phyloP scores from a whole-genome alignment of 331 rosid genomes.

The Saraca asoca region DNA sequence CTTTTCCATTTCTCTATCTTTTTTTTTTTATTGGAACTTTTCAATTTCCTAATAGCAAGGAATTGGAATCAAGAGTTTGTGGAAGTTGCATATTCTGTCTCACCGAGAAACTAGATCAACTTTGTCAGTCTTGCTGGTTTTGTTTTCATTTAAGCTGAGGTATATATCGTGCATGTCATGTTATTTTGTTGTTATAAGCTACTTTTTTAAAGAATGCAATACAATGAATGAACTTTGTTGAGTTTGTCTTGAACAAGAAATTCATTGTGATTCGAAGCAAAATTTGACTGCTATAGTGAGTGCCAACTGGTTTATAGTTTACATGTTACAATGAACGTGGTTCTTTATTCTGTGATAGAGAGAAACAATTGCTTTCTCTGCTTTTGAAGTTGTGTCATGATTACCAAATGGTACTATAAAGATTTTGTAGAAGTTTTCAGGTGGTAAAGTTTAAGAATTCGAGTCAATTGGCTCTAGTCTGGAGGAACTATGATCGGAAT shows the following conservation, averaged over 20 bases:
- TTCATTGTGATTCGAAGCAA: background rate
- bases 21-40: background rate
- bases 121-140: constrained; percentile 4
- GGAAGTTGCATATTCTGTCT: too few relatives aligned
- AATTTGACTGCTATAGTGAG: constrained; percentile 20
- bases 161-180: constrained; percentile 6
- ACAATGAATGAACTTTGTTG: constrained; percentile 17
- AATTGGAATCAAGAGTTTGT: too few relatives aligned
- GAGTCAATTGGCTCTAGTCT: constrained; percentile 9
- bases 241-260: constrained; percentile 9
- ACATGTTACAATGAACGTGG: constrained; percentile 11
- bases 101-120: too few relatives aligned
- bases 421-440: constrained; percentile 5
- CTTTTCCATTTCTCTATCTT: background rate
- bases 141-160: constrained; percentile 15
- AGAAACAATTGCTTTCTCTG: background rate
- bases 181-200: constrained; percentile 11
- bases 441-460: constrained; percentile 15
- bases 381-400: constrained; percentile 8
- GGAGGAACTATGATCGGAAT: background rate
- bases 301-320: constrained; percentile 24
- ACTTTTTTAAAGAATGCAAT: background rate
- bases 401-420: background rate
- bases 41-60: too few relatives aligned
- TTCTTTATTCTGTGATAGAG: constrained; percentile 2